Percentiles rank a stretch among this genome's conserved stretches.
These are phyloP conservation scores for Hemileccinum impolitum DNA, from an alignment of 768 basidiomycete species.

Conservation along the genomic window DNA sequence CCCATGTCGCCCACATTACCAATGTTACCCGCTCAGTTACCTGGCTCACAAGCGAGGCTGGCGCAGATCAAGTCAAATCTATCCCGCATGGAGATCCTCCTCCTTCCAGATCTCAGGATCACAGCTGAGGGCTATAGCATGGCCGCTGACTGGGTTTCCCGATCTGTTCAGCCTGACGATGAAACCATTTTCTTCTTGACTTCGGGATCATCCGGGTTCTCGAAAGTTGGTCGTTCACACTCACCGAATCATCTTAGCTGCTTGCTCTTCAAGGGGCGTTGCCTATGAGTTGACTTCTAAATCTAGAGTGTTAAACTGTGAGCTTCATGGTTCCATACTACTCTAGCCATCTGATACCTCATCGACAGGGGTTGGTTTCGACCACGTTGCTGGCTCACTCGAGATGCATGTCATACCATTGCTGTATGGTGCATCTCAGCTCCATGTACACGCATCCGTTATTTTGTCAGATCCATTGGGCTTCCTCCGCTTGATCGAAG, in stretches of 20 bases:
- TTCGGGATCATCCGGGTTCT: slow-evolving; percentile 40
- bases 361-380: slow-evolving; percentile 36
- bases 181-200: slow-evolving; percentile 34
- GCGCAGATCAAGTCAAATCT: slow-evolving; percentile 22
- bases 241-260: slow-evolving; percentile 35
- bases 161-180: slow-evolving; percentile 19
- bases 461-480: slow-evolving; percentile 16
- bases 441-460: slow-evolving; percentile 14
- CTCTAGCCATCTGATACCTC: neutral
- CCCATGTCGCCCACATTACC: slow-evolving; percentile 24
- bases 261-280: slow-evolving; percentile 29
- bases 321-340: neutral
- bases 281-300: slow-evolving; percentile 30
- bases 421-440: slow-evolving; percentile 24
- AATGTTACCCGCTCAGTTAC: slow-evolving; percentile 16
- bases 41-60: slow-evolving; percentile 24
- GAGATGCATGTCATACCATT: slow-evolving; percentile 37
- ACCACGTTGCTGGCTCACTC: slow-evolving; percentile 40
- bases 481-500: slow-evolving; percentile 28
- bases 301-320: slow-evolving; percentile 37
- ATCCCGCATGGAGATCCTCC: slow-evolving; percentile 20
- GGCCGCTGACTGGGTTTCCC: slow-evolving; percentile 9
- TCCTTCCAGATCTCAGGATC: slow-evolving; percentile 22
- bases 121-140: slow-evolving; percentile 14
- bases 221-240: slow-evolving; percentile 38